Conservation (phyloP, 2,329 filamentous ascomycete genomes). For the Penicillium sp. region DNA sequence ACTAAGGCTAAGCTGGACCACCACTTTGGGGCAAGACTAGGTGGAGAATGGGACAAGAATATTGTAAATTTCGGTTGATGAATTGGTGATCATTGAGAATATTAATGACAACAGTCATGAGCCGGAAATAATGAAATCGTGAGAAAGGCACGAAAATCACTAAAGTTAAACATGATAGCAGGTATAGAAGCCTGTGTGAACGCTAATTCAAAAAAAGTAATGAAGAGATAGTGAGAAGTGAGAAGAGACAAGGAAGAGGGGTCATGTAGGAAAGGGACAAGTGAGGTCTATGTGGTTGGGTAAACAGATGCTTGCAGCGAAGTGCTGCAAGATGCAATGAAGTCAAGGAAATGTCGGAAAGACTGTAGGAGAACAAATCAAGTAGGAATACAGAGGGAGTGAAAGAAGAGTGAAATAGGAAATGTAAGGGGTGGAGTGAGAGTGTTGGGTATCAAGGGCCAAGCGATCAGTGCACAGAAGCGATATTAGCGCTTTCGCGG, state of each 20-base stretch:
- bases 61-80: neutral
- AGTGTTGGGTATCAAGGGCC: slow-evolving; percentile 6
- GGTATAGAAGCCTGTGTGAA: slow-evolving; percentile 5
- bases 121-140: neutral
- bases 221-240: neutral
- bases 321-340: slow-evolving; percentile 2
- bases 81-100: slow-evolving; percentile 2
- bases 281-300: slow-evolving; percentile 1
- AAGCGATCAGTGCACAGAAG: slow-evolving; percentile 36
- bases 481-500: slow-evolving; percentile 43
- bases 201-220: slow-evolving; percentile 7
- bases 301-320: neutral
- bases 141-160: slow-evolving; percentile 1
- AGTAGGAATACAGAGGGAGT: slow-evolving; percentile 2
- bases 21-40: neutral
- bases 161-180: slow-evolving; percentile 4
- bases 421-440: slow-evolving; percentile 9
- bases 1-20: neutral
- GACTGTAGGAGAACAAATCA: neutral
- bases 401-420: neutral
- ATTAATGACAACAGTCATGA: neutral
- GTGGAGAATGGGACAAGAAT: neutral
- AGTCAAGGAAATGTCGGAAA: slow-evolving; percentile 7
- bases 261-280: slow-evolving; percentile 1
- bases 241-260: neutral